Evolutionary conservation across 192 early-diverging fungal genomes (phyloP).

Genomic region (Funneliformis mosseae): DNA sequence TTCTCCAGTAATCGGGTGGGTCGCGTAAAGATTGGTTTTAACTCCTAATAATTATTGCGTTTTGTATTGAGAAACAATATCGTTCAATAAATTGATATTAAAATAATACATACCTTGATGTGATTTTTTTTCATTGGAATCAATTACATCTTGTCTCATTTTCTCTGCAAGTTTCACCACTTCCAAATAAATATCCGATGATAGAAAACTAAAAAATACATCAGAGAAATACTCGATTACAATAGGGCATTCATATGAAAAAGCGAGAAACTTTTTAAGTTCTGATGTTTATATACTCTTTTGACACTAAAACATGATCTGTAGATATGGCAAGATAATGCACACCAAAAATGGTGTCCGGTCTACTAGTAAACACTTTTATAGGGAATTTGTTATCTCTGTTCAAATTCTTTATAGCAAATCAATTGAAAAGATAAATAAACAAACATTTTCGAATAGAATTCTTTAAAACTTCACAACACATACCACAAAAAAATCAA

Average conservation of each 20-base stretch:
- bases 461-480: not conserved
- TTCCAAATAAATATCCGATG: conserved; percentile 6
- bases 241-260: too few relatives aligned
- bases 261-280: not conserved
- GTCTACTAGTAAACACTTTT: conserved; percentile 76
- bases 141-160: conserved; percentile 9
- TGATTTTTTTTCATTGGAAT: conserved; percentile 32
- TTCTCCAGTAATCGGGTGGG: conserved; percentile 60
- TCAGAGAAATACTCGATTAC: too few relatives aligned
- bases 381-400: conserved; percentile 31
- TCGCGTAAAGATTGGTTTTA: conserved; percentile 64
- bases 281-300: conserved; percentile 20
- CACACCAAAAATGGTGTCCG: conserved; percentile 77
- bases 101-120: conserved; percentile 36
- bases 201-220: conserved; percentile 17
- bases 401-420: not conserved
- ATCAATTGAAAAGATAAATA: not conserved
- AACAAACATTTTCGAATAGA: not conserved
- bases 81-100: not conserved
- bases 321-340: conserved; percentile 69
- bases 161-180: conserved; percentile 35
- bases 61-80: not conserved
- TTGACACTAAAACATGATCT: conserved; percentile 62
- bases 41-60: conserved; percentile 41
- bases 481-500: conserved; percentile 58